Conservation (phyloP, 2,329 filamentous ascomycete species). For the Pseudogymnoascus sp. region DNA sequence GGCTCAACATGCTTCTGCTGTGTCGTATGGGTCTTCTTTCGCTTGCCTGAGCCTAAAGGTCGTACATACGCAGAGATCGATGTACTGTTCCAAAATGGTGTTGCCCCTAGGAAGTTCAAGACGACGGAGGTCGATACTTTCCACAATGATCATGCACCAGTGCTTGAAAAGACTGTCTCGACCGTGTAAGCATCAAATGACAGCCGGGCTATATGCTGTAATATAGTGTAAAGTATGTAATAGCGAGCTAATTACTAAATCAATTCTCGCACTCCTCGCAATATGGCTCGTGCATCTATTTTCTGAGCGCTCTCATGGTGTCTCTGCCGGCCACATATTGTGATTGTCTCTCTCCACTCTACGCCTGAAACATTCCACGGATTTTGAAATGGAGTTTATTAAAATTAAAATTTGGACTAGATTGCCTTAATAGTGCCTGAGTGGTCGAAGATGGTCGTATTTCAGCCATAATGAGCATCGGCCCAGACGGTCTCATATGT, state of each 20-base stretch:
- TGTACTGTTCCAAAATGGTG: conserved; percentile 34
- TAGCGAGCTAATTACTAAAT: conserved; percentile 32
- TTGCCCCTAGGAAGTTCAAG: conserved; percentile 26
- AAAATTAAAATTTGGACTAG: background rate
- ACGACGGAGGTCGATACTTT: background rate
- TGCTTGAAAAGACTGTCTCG: background rate
- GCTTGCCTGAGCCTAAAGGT: conserved; percentile 37
- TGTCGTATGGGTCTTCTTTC: conserved; percentile 33
- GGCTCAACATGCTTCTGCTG: conserved; percentile 33
- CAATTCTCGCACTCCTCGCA: conserved; percentile 56
- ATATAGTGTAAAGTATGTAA: background rate
- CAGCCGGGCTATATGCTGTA: background rate
- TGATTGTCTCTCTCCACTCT: too few species aligned
- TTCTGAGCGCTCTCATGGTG: conserved; percentile 29
- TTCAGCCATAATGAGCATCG: background rate
- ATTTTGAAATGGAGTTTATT: background rate
- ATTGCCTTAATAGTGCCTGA: background rate
- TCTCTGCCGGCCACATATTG: background rate
- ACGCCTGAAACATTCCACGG: background rate
- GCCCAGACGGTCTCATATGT: background rate
- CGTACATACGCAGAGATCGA: conserved; percentile 41
- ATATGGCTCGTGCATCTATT: conserved; percentile 43
- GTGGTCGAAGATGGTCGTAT: background rate
- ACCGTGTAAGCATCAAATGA: background rate
- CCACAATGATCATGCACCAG: background rate